Evolutionary conservation across 2,329 filamentous ascomycete genomes (phyloP), one percentile per base, ranked within the genome.

Genomic region (Sclerotinia sclerotiorum): DNA sequence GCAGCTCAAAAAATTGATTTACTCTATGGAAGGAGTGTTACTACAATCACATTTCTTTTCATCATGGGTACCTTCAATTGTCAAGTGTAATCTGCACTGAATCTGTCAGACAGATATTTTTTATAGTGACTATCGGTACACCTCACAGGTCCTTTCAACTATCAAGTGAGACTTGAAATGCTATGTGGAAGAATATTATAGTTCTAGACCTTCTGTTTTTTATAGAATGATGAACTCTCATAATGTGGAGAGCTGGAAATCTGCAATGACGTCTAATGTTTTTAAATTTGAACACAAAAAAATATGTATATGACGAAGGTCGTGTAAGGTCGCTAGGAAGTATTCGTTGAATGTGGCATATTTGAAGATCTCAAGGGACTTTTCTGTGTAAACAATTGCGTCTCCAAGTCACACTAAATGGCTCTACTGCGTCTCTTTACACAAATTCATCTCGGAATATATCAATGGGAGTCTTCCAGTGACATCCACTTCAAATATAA

Each of bases 191-290:
- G 39, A 17, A 65, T 21, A 15, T 10, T 24, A 32, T 32, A 24
- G 35, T 19, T 35, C 32, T 1, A 46, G 52, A 21, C 63, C 21
- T 46, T 46, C 52, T 55, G 15, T 1, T 27, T 19, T 32, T 24
- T 42, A 58, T 44, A 27, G 39, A 24, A 44, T 29, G 17, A 44
- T 64, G 8, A 35, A 11, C n/a, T 13, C 32, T n/a, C 42, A 21
- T 2, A 44, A 55, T 4, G n/a, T 48, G 39, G 46, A 24, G 24
- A 67, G 44, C 55, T 54, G n/a, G 65, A 62, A 52, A 32, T 13
- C 35, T 27, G 13, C 13, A 62, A 67, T 67, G 65, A 62, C 65
- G 56, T 67, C 65, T 55, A 17, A 32, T 67, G 65, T 67, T 19
- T 61, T 61, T 46, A 61, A 17, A 24, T 32, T 52, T 5, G 32